Percentiles rank a stretch among this genome's conserved stretches.
Conservation (phyloP, 768 basidiomycete genomes). For the Calocybe gangraenosa region DNA sequence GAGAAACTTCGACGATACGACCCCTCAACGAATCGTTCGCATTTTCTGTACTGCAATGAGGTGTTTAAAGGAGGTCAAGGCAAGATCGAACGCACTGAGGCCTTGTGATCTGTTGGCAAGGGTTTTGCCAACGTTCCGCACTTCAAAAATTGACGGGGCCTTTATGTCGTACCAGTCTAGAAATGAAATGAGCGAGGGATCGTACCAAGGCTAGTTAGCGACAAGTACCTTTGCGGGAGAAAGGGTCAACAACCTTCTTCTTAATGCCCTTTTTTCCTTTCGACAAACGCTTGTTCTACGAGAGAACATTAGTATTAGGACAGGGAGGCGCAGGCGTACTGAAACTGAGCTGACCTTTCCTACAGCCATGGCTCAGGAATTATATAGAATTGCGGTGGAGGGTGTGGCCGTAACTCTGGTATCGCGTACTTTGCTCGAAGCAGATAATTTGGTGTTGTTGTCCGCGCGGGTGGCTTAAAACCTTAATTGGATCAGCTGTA, state of each 20-base stretch:
- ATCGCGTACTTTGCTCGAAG: conserved; percentile 46
- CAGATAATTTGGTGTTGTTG: conserved; percentile 27
- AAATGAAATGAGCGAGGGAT: conserved; percentile 6
- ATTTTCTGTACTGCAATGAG: conserved; percentile 62
- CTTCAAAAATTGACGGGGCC: conserved; percentile 96
- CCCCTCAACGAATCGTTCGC: conserved; percentile 98
- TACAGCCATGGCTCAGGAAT: conserved; percentile 69
- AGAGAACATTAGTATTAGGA: not conserved
- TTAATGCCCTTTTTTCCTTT: conserved; percentile 99
- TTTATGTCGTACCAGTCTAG: conserved; percentile 99
- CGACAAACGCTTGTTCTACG: conserved; percentile 93
- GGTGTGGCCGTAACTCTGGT: too few relatives aligned
- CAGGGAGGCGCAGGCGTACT: not conserved
- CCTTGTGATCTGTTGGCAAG: conserved; percentile 97
- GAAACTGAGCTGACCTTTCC: conserved; percentile 73
- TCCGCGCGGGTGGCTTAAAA: conserved; percentile 53
- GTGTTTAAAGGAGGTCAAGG: not conserved
- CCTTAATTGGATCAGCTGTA: conserved; percentile 51
- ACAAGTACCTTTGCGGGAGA: conserved; percentile 91
- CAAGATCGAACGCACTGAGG: conserved; percentile 67
- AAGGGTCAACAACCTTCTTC: conserved; percentile 99
- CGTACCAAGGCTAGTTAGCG: not conserved
- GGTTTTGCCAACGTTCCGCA: conserved; percentile 96
- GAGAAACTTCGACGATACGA: conserved; percentile 92
- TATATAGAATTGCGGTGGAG: conserved; percentile 33